phyloP scores from a whole-genome alignment of 495 filamentous ascomycete species.

The Daldinia concentrica region DNA sequence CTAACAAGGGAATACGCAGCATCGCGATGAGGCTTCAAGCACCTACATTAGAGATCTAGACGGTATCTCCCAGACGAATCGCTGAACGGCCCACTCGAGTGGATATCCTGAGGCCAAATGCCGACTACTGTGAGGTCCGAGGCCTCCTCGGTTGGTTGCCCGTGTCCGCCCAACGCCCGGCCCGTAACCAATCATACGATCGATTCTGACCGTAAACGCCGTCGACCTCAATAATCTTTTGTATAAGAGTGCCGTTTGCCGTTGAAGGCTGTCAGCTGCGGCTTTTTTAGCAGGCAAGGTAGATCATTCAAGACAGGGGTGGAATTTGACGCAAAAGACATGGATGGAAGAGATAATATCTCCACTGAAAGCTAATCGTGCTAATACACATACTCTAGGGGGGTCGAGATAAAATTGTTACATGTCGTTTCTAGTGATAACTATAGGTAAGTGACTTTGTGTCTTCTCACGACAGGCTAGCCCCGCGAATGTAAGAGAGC shows the following conservation, averaged over 20 bases:
- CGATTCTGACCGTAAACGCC: constrained; percentile 11
- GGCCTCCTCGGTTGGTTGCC: constrained; percentile 19
- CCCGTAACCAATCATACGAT: constrained; percentile 10
- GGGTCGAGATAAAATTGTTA: constrained; percentile 20
- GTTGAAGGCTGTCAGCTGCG: not conserved
- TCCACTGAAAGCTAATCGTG: not conserved
- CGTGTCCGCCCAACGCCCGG: constrained; percentile 8
- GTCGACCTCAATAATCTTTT: not conserved
- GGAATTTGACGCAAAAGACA: not conserved
- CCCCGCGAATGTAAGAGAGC: not conserved
- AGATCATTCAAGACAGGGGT: constrained; percentile 4
- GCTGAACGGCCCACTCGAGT: not conserved
- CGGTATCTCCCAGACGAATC: not conserved
- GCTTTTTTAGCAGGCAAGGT: constrained; percentile 12
- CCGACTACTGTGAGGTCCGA: constrained; percentile 6
- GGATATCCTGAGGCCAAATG: not conserved
- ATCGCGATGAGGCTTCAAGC: not conserved
- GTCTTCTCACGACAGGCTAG: constrained; percentile 14
- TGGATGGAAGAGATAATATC: not conserved
- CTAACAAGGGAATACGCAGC: not conserved
- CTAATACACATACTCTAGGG: not conserved
- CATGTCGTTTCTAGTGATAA: constrained; percentile 18
- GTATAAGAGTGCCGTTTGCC: not conserved
- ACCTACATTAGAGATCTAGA: too few relatives aligned
- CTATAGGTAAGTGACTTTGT: constrained; percentile 13